Conservation (phyloP, 192 early-diverging fungal genomes). For the Coemansia umbellata region DNA sequence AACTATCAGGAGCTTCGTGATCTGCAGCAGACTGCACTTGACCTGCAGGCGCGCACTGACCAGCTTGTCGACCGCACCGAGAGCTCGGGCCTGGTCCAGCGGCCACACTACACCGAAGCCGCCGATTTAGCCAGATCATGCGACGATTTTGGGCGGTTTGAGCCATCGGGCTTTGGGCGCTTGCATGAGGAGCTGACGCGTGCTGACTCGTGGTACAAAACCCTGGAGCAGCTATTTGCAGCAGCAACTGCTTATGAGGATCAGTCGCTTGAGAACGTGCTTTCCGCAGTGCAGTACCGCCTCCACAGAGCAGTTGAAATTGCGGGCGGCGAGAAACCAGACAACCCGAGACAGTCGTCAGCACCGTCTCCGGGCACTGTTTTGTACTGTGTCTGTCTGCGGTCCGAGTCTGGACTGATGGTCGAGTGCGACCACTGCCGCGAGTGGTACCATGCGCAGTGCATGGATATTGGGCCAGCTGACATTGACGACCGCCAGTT, state of each 20-base stretch:
- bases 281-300: conserved; percentile 13
- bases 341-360: neutral
- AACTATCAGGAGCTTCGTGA: conserved; percentile 12
- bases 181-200: conserved; percentile 8
- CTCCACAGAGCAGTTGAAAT: conserved; percentile 16
- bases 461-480: conserved; percentile 49
- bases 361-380: neutral
- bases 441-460: conserved; percentile 64
- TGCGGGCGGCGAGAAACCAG: neutral
- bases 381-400: conserved; percentile 63
- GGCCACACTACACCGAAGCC: conserved; percentile 22
- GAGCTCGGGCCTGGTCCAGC: conserved; percentile 22
- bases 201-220: conserved; percentile 16
- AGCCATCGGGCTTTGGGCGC: conserved; percentile 12
- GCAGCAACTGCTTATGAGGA: neutral
- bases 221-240: conserved; percentile 17
- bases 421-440: conserved; percentile 63
- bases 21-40: conserved; percentile 30
- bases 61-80: conserved; percentile 16
- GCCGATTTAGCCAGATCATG: conserved; percentile 9
- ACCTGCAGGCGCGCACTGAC: conserved; percentile 31
- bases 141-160: conserved; percentile 28
- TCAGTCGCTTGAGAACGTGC: conserved; percentile 2
- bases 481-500: conserved; percentile 51
- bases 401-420: conserved; percentile 61